A percentile compares a stretch with the other conserved stretches of the same genome.
phyloP scores from a whole-genome alignment of 116 monocot genomes.

The Posidonia oceanica region DNA sequence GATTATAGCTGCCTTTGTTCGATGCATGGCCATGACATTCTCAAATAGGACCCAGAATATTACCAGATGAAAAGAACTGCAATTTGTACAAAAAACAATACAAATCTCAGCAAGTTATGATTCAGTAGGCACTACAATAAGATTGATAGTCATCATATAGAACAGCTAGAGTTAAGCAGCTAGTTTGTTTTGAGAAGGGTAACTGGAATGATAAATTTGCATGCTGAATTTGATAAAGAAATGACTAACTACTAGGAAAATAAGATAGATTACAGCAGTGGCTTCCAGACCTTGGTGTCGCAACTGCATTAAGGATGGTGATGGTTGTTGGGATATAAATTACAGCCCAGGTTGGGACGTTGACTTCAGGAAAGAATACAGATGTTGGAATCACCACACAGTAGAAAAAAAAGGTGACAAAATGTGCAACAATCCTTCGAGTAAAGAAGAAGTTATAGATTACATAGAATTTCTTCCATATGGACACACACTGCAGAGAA shows the following conservation, averaged over 20 bases:
- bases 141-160: neutral
- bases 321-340: conserved; percentile 48
- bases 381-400: conserved; percentile 52
- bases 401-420: conserved; percentile 55
- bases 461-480: conserved; percentile 41
- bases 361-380: conserved; percentile 46
- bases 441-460: conserved; percentile 75
- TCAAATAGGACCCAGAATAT: conserved; percentile 41
- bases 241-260: too few species aligned
- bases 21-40: conserved; percentile 48
- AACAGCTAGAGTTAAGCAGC: neutral
- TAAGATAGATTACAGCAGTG: too few species aligned
- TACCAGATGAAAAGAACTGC: conserved; percentile 36
- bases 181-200: too few species aligned
- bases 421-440: conserved; percentile 40
- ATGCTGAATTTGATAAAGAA: too few species aligned
- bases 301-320: conserved; percentile 36
- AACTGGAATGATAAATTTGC: too few species aligned
- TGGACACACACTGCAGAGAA: conserved; percentile 41
- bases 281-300: conserved; percentile 42
- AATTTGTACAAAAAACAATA: neutral
- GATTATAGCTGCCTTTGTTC: conserved; percentile 22
- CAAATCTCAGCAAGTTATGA: too few species aligned
- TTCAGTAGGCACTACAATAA: too few species aligned
- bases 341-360: conserved; percentile 45